phyloP scores from a whole-genome alignment of 2,329 filamentous ascomycete species.

The Monascus ruber region DNA sequence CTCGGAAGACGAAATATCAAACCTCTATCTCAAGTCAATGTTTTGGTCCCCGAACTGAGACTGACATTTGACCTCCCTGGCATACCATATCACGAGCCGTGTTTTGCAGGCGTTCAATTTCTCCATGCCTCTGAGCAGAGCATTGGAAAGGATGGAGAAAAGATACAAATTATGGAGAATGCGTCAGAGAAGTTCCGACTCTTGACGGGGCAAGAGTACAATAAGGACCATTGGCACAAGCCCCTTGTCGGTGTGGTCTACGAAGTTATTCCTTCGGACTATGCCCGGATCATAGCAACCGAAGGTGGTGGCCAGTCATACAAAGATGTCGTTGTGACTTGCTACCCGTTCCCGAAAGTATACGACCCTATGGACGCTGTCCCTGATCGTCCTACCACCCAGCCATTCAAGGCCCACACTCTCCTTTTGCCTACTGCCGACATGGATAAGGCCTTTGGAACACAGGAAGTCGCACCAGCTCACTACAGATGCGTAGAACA shows the following conservation, averaged over 20 bases:
- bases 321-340: slow-evolving; percentile 68
- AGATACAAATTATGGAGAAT: slow-evolving; percentile 1
- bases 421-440: slow-evolving; percentile 55
- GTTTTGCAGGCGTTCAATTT: slow-evolving; percentile 71
- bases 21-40: slow-evolving; percentile 70
- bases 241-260: slow-evolving; percentile 89
- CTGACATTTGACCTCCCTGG: slow-evolving; percentile 80
- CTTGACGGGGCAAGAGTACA: slow-evolving; percentile 11
- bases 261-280: slow-evolving; percentile 77
- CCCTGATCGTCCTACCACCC: slow-evolving; percentile 51
- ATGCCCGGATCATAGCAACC: slow-evolving; percentile 73
- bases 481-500: slow-evolving; percentile 2
- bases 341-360: slow-evolving; percentile 52
- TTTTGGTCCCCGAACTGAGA: slow-evolving; percentile 64
- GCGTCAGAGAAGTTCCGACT: slow-evolving; percentile 24
- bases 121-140: slow-evolving; percentile 34
- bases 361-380: slow-evolving; percentile 43
- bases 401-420: slow-evolving; percentile 71
- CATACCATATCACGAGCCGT: slow-evolving; percentile 77
- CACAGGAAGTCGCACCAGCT: not conserved
- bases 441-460: not conserved
- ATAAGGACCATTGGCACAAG: slow-evolving; percentile 59
- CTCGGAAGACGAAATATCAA: slow-evolving; percentile 64
- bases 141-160: not conserved
- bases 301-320: slow-evolving; percentile 85